phyloP scores from a whole-genome alignment of 495 filamentous ascomycete species.

The Rhizodiscina lignyota region DNA sequence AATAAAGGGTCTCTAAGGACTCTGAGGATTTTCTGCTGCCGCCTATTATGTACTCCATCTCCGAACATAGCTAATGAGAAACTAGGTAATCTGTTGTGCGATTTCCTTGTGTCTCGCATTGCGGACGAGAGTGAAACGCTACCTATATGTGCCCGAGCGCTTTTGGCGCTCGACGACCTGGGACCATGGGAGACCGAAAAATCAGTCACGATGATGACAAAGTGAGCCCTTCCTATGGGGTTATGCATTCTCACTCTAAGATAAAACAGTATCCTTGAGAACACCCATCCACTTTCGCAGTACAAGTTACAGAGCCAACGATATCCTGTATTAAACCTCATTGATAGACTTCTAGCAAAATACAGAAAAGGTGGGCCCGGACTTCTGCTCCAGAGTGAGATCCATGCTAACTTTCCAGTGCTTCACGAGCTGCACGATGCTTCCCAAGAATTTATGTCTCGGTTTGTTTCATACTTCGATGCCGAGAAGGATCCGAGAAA shows the following conservation, averaged over 20 bases:
- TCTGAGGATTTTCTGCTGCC: too few species aligned
- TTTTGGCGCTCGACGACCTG: slow-evolving; percentile 20
- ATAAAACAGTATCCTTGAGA: slow-evolving; percentile 12
- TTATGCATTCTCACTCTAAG: slow-evolving; percentile 1
- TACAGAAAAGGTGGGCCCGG: slow-evolving; percentile 42
- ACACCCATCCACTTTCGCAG: slow-evolving; percentile 21
- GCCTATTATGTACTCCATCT: too few species aligned
- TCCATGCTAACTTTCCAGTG: slow-evolving; percentile 8
- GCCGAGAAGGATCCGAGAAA: slow-evolving; percentile 67
- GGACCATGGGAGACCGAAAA: slow-evolving; percentile 23
- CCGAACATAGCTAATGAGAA: too few species aligned
- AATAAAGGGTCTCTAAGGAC: too few species aligned
- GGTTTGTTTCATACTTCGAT: slow-evolving; percentile 49
- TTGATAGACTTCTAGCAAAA: slow-evolving; percentile 48
- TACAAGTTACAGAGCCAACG: slow-evolving; percentile 43
- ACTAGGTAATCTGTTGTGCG: slow-evolving; percentile 22
- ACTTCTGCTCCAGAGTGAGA: background rate
- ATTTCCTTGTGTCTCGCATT: slow-evolving; percentile 24
- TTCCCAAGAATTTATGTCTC: slow-evolving; percentile 34
- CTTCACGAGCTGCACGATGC: slow-evolving; percentile 16
- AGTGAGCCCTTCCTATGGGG: slow-evolving; percentile 8
- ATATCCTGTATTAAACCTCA: slow-evolving; percentile 44
- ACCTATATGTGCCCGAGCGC: slow-evolving; percentile 13
- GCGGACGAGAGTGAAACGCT: slow-evolving; percentile 21
- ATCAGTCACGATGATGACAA: slow-evolving; percentile 13